Percentiles rank a stretch among this genome's conserved stretches.
Evolutionary conservation across 2,329 filamentous ascomycete species (phyloP).

Genomic region (Metarhizium rileyi): DNA sequence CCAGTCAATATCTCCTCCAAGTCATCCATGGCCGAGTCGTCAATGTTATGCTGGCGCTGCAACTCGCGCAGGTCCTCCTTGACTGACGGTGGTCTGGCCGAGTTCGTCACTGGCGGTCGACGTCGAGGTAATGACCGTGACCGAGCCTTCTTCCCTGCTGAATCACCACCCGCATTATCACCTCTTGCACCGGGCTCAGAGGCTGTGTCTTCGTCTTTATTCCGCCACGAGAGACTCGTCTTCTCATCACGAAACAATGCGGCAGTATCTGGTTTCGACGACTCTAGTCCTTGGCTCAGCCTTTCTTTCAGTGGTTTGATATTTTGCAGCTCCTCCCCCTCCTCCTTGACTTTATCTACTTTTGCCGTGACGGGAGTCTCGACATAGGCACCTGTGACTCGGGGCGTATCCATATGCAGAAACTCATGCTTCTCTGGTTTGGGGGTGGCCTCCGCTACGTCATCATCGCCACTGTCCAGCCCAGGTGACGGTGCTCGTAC

Average conservation of each 20-base stretch:
- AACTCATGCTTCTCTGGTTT: slow-evolving; percentile 34
- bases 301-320: slow-evolving; percentile 8
- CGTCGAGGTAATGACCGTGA: slow-evolving; percentile 32
- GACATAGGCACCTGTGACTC: slow-evolving; percentile 44
- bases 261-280: slow-evolving; percentile 8
- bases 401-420: slow-evolving; percentile 41
- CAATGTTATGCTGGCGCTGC: slow-evolving; percentile 41
- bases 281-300: slow-evolving; percentile 5
- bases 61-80: slow-evolving; percentile 46
- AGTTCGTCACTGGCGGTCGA: slow-evolving; percentile 40
- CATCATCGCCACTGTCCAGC: slow-evolving; percentile 18
- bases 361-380: slow-evolving; percentile 43
- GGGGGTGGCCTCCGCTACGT: slow-evolving; percentile 36
- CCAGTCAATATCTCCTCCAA: slow-evolving; percentile 39
- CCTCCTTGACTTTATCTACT: slow-evolving; percentile 21
- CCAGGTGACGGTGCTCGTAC: slow-evolving; percentile 37
- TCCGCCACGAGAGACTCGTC: slow-evolving; percentile 14
- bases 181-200: slow-evolving; percentile 22
- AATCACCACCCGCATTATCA: slow-evolving; percentile 12
- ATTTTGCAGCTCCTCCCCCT: background rate
- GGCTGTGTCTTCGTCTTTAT: slow-evolving; percentile 19
- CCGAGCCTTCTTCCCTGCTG: slow-evolving; percentile 18
- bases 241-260: slow-evolving; percentile 16
- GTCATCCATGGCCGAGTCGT: slow-evolving; percentile 51
- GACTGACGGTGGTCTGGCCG: slow-evolving; percentile 42